phyloP scores from a whole-genome alignment of 306 rosid genomes.

The Pyrus communis region DNA sequence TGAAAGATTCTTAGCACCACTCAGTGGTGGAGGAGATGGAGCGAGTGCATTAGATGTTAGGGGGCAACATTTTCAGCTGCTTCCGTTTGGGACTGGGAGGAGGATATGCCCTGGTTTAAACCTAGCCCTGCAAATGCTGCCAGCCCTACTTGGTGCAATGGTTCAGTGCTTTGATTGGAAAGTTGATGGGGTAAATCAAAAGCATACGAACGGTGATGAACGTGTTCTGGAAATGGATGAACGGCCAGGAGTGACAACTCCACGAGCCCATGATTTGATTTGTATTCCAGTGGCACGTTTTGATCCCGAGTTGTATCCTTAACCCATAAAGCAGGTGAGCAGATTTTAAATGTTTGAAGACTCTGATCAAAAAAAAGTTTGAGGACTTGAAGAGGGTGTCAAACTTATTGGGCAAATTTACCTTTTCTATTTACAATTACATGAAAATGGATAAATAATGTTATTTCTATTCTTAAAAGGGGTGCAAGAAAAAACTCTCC shows the following conservation, averaged over 20 bases:
- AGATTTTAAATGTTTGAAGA: neutral
- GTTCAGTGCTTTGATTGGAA: constrained; percentile 45
- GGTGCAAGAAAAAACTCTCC: no score
- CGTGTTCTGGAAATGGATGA: constrained; percentile 26
- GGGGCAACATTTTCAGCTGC: constrained; percentile 27
- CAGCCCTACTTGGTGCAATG: constrained; percentile 30
- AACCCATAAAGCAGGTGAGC: neutral
- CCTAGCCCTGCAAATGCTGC: constrained; percentile 35
- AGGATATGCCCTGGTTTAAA: constrained; percentile 42
- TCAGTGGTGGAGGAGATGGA: neutral
- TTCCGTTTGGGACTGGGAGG: constrained; percentile 58
- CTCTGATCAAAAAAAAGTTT: no score
- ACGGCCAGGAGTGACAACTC: constrained; percentile 29
- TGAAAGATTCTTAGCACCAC: constrained; percentile 15
- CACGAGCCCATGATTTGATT: constrained; percentile 29
- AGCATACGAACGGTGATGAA: neutral
- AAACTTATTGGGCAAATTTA: no score
- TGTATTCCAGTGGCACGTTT: constrained; percentile 28
- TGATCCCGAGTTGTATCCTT: neutral
- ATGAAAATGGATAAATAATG: no score
- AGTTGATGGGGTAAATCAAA: constrained; percentile 9
- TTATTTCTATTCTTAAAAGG: no score
- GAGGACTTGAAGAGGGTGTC: neutral
- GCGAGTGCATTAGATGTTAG: neutral
- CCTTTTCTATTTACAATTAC: no score